phyloP scores from a whole-genome alignment of 2,329 filamentous ascomycete species.

The Cladobotryum mycophilum region DNA sequence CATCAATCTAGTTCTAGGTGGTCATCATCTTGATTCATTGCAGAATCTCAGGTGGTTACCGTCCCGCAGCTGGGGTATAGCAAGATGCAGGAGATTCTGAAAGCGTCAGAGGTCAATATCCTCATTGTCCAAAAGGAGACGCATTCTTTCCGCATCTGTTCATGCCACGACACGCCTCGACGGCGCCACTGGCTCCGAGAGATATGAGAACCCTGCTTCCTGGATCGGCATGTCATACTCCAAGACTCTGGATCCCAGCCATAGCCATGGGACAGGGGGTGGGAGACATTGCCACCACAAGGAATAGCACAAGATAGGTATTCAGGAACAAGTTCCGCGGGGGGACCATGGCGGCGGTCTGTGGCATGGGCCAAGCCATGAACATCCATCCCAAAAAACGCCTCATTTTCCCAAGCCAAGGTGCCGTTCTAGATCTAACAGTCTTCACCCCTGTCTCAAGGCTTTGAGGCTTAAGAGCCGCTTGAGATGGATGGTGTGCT shows the following conservation, averaged over 20 bases:
- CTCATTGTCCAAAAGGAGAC: background rate
- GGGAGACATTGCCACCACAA: background rate
- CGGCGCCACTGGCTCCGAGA: background rate
- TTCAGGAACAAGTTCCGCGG: background rate
- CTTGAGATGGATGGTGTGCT: too few relatives aligned
- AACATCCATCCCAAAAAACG: background rate
- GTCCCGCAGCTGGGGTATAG: constrained; percentile 1
- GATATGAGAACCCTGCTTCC: background rate
- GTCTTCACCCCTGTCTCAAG: too few relatives aligned
- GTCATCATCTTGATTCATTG: constrained; percentile 4
- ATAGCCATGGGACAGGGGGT: background rate
- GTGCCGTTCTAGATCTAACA: too few relatives aligned
- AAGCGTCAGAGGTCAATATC: background rate
- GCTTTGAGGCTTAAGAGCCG: too few relatives aligned
- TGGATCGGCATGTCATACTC: background rate
- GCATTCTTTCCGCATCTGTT: background rate
- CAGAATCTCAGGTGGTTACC: background rate
- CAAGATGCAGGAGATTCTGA: constrained; percentile 3
- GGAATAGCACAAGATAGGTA: background rate
- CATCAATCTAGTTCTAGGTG: too few relatives aligned
- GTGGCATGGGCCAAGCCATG: background rate
- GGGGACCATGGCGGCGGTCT: constrained; percentile 1
- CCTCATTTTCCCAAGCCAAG: too few relatives aligned
- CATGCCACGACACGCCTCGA: background rate
- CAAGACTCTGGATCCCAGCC: background rate